phyloP scores from a whole-genome alignment of 164 flowering plant species.

The Nymphaea thermarum region DNA sequence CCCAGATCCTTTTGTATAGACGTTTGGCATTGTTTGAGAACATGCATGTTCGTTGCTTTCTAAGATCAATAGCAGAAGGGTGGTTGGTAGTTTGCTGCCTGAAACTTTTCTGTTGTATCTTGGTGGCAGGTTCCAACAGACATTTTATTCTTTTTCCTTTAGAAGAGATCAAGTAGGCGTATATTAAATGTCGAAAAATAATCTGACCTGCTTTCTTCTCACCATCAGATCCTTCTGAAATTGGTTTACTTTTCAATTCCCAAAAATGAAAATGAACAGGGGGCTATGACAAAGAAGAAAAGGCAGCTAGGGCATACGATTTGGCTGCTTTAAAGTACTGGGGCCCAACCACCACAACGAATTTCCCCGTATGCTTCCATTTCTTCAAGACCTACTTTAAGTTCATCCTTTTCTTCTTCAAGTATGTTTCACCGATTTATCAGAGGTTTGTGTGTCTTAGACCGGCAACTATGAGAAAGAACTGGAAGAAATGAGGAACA shows the following conservation, averaged over 20 bases:
- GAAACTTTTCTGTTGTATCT: background rate
- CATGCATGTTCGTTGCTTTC: background rate
- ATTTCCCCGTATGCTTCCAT: slow-evolving; percentile 54
- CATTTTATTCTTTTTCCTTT: background rate
- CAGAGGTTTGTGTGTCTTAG: slow-evolving; percentile 22
- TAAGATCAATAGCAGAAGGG: background rate
- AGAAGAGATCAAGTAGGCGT: background rate
- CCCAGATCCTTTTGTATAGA: background rate
- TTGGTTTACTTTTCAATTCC: no score
- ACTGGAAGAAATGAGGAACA: slow-evolving; percentile 86
- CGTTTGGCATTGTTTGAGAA: background rate
- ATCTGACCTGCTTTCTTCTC: no score
- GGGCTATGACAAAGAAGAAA: slow-evolving; percentile 93
- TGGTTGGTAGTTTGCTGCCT: background rate
- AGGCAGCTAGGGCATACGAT: slow-evolving; percentile 93
- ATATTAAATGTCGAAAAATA: no score
- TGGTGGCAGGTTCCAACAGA: background rate
- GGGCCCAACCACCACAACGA: slow-evolving; percentile 92
- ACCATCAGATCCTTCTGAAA: no score
- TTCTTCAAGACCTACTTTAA: background rate
- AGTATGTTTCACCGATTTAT: no score
- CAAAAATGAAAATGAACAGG: slow-evolving; percentile 23
- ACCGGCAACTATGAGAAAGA: slow-evolving; percentile 76
- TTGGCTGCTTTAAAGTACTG: slow-evolving; percentile 90
- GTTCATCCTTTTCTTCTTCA: background rate